Evolutionary conservation across 805 yeast genomes (phyloP).

Genomic region (Tetrapisispora namnaoensis): DNA sequence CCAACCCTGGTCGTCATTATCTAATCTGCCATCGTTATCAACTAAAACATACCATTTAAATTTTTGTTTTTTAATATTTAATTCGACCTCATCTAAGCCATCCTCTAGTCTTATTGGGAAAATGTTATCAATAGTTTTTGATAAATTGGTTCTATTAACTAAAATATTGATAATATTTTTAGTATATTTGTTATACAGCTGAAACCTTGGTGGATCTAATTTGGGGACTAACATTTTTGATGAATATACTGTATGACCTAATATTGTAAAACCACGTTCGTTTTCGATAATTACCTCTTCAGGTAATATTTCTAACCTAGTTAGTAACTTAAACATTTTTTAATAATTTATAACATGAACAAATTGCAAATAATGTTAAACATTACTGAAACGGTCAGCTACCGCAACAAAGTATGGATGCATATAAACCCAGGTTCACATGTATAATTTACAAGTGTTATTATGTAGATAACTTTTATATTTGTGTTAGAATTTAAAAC

Average conservation of each 20-base stretch:
- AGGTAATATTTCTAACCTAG: slow-evolving; percentile 4
- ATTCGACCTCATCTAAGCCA: background rate
- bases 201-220: slow-evolving; percentile 38
- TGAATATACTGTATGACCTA: slow-evolving; percentile 45
- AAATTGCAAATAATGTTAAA: too few species aligned
- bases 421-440: too few species aligned
- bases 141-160: slow-evolving; percentile 1
- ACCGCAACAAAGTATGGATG: too few species aligned
- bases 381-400: too few species aligned
- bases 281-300: slow-evolving; percentile 42
- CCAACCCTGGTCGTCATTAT: slow-evolving; percentile 86
- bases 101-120: slow-evolving; percentile 13
- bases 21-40: slow-evolving; percentile 36
- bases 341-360: too few species aligned
- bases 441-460: too few species aligned
- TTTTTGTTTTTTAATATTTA: background rate
- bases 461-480: too few species aligned
- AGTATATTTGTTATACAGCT: slow-evolving; percentile 14
- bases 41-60: slow-evolving; percentile 62
- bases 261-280: slow-evolving; percentile 43
- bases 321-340: slow-evolving; percentile 1
- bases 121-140: slow-evolving; percentile 11
- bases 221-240: slow-evolving; percentile 37
- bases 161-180: slow-evolving; percentile 2
- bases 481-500: too few species aligned